A percentile compares a stretch with the other conserved stretches of the same genome.
Evolutionary conservation across 306 rosid species (phyloP).

Genomic region (Gynostemma pentaphyllum): DNA sequence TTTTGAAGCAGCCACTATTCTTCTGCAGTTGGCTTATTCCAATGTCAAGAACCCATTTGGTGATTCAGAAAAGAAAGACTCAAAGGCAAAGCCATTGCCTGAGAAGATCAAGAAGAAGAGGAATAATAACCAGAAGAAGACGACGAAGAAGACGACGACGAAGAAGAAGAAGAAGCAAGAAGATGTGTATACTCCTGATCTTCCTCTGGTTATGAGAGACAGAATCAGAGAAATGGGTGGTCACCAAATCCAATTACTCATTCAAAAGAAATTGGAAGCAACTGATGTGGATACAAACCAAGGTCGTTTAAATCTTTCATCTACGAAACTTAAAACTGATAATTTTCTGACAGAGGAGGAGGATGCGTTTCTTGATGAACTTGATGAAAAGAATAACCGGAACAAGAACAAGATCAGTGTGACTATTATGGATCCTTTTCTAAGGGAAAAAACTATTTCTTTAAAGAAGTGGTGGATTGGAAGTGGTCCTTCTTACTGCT

Average conservation of each 20-base stretch:
- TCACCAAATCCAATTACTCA: not conserved
- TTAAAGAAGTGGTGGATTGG: constrained; percentile 1
- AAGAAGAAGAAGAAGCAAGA: too few species aligned
- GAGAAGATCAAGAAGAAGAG: too few species aligned
- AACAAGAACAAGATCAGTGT: not conserved
- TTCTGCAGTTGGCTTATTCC: too few species aligned
- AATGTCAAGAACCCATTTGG: too few species aligned
- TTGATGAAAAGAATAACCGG: not conserved
- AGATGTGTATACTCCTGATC: too few species aligned
- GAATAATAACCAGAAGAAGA: too few species aligned
- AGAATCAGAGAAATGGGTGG: not conserved
- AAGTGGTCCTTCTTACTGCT: not conserved
- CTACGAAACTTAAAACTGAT: not conserved
- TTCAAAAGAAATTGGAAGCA: not conserved
- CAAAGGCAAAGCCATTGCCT: too few species aligned
- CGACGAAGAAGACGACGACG: too few species aligned
- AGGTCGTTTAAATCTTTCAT: not conserved
- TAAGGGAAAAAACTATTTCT: not conserved
- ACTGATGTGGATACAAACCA: not conserved
- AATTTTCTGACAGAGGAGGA: not conserved
- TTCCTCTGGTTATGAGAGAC: not conserved
- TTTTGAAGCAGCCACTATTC: too few species aligned
- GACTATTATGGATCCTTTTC: not conserved
- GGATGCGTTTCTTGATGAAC: not conserved
- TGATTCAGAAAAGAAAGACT: too few species aligned